These are phyloP conservation scores for Lachancea dasiensis DNA, from an alignment of 805 yeast species.

Conservation along the genomic window DNA sequence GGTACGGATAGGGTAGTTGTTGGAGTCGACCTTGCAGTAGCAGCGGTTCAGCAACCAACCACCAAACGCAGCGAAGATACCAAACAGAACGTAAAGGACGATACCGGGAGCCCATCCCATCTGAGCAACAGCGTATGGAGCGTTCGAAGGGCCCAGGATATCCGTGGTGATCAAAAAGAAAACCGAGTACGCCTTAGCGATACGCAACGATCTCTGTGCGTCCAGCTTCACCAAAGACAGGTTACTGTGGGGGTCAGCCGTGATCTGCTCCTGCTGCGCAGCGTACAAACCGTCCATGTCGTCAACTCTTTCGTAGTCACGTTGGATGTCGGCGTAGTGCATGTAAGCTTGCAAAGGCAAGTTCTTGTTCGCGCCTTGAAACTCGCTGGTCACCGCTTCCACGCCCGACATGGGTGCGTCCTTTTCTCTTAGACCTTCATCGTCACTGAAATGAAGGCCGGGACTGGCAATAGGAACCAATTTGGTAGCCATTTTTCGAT, in stretches of 20 bases:
- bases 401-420: too few species aligned
- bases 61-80: slow-evolving; percentile 38
- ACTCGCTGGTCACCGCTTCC: too few species aligned
- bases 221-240: slow-evolving; percentile 11
- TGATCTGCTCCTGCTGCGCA: slow-evolving; percentile 13
- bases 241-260: slow-evolving; percentile 13
- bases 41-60: slow-evolving; percentile 36
- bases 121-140: slow-evolving; percentile 41
- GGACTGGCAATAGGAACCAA: slow-evolving; percentile 2
- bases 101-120: slow-evolving; percentile 43
- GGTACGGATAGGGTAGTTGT: slow-evolving; percentile 38
- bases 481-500: too few species aligned
- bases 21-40: slow-evolving; percentile 36
- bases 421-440: too few species aligned
- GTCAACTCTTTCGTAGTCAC: slow-evolving; percentile 11
- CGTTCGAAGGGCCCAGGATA: slow-evolving; percentile 42
- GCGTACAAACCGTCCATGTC: slow-evolving; percentile 14
- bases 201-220: slow-evolving; percentile 12
- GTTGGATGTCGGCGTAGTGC: slow-evolving; percentile 13
- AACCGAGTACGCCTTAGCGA: slow-evolving; percentile 27
- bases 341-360: slow-evolving; percentile 13
- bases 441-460: neutral
- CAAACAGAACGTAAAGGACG: slow-evolving; percentile 37
- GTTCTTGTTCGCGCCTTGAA: too few species aligned
- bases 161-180: slow-evolving; percentile 45